Evolutionary conservation across 129 eudicot species (phyloP), one percentile per base, ranked within the genome.

Genomic region (Saposhnikovia divaricata): DNA sequence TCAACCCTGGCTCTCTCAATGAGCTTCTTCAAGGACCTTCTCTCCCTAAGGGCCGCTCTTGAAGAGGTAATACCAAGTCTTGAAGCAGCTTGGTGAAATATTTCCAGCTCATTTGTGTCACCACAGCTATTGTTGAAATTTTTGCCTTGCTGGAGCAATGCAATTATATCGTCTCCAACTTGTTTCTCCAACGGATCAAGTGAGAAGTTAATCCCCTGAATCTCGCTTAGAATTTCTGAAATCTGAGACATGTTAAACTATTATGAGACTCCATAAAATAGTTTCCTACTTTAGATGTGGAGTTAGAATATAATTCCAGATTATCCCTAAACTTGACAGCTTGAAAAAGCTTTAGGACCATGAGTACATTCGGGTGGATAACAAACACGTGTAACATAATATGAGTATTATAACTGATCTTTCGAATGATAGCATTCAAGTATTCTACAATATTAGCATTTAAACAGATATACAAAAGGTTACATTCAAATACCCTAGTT

Each of bases 11-110:
- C 97, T 87, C 90, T 89, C 75, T 92, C 99, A 12, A 96, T 83
- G 68, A 96, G 90, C 72, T 96, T 96, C 83, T 91, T 96, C 65
- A 96, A 76, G 51, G 98, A 85, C 85, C 99, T 82, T 87, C 98
- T 87, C 82, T 96, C 99, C 18, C 97, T 86, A 78, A 96, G 88
- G 55, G 99, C 98, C 2, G 99, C 88, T 74, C 99, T 85, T 19
- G 98, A 96, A 78, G 99, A 96, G 2, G 96, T 96, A 72, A 96
- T 92, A 27, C 95, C 92, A 44, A 96, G 91, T 78, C 82, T 88
- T n/a, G 88, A 85, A 77, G 90, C 99, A 77, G 97, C 96, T 68
- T 90, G 99, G 82, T 92, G 99, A 81, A 96, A 96, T 11, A 89
- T 86, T 75, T 96, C 98, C 70, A 96, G 89, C 80, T 96, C 97